Evolutionary conservation across 176 grass and related monocot genomes (phyloP), one percentile per base, ranked within the genome.

Genomic region (Triticum urartu): DNA sequence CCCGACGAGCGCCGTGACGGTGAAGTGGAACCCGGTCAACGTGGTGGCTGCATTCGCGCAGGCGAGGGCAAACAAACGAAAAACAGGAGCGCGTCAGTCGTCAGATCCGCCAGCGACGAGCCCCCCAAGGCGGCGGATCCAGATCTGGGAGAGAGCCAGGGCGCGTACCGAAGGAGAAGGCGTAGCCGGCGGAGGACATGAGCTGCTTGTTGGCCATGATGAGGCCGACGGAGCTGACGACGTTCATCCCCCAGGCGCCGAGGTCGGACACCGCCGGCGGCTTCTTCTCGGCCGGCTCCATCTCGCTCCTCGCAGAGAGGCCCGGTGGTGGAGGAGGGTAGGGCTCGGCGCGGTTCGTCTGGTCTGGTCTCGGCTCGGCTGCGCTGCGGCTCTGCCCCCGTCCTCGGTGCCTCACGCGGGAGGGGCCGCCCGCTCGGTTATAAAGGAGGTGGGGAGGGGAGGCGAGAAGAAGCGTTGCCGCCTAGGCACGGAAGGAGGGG

Each of bases 191-290:
- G 36, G 93, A 81, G 67, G 95, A 98, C 95, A 98, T 95, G 83
- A 98, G 95, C 88, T 95, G 91, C 93, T 98, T 98, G 84, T 98
- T 98, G 64, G 86, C 89, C 95, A 98, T 98, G 78, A 98, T 98
- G 79, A 98, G 89, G 43, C 95, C 89, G 40, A 98, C 95, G 88
- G 95, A 93, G 93, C 95, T 98, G 89, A 98, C 95, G 85, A 98
- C 95, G 86, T 98, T 98, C 95, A 98, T 95, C 25, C 87, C 91
- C 95, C 95, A 98, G 2, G 95, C 95, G 70, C 95, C 95, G 15
- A 87, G 73, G 78, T 98, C 91, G 67, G 95, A 98, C 85, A 98
- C 93, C 26, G 38, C 87, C 25, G 89, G 93, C 78, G 87, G 73
- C 88, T 95, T 98, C 89, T 95, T 94, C 93, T 86, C 87, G 24